A percentile compares a stretch with the other conserved stretches of the same genome.
Conservation (phyloP, 1,139 yeast genomes). For the Hyphopichia pseudoburtonii region DNA sequence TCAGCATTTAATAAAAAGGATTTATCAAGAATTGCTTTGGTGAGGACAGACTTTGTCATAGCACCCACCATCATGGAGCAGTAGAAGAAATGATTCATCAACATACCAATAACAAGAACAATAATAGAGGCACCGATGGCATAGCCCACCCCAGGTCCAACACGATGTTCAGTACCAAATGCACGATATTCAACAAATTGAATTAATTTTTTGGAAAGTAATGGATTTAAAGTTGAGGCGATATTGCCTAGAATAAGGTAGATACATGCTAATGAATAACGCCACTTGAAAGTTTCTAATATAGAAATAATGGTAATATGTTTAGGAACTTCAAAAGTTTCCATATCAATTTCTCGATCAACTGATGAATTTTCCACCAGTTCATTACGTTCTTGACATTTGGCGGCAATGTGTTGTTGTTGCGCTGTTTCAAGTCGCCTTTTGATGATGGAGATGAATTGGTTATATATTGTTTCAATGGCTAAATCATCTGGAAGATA, state of each 20-base stretch:
- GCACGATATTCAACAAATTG: conserved; percentile 24
- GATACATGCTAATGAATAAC: conserved; percentile 43
- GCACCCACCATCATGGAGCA: conserved; percentile 51
- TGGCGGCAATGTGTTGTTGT: conserved; percentile 16
- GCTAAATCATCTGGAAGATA: conserved; percentile 36
- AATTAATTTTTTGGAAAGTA: conserved; percentile 30
- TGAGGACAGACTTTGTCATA: conserved; percentile 33
- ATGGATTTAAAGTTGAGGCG: conserved; percentile 24
- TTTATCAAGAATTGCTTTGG: conserved; percentile 33
- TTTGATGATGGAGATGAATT: conserved; percentile 26
- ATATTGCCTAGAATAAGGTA: conserved; percentile 18
- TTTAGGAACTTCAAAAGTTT: conserved; percentile 21
- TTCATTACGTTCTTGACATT: conserved; percentile 25
- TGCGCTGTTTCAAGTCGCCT: conserved; percentile 19
- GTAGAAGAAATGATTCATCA: conserved; percentile 63
- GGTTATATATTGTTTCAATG: conserved; percentile 34
- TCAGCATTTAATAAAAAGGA: conserved; percentile 29
- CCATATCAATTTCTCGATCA: conserved; percentile 21
- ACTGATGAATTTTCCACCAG: conserved; percentile 19
- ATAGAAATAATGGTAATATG: conserved; percentile 34
- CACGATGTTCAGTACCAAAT: conserved; percentile 16
- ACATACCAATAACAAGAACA: conserved; percentile 39
- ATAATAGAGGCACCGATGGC: conserved; percentile 24
- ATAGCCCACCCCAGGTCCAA: conserved; percentile 35
- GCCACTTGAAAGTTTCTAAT: conserved; percentile 55